These are phyloP conservation scores for Fusarium euwallaceae DNA, from an alignment of 2,329 filamentous ascomycete genomes.

Conservation along the genomic window DNA sequence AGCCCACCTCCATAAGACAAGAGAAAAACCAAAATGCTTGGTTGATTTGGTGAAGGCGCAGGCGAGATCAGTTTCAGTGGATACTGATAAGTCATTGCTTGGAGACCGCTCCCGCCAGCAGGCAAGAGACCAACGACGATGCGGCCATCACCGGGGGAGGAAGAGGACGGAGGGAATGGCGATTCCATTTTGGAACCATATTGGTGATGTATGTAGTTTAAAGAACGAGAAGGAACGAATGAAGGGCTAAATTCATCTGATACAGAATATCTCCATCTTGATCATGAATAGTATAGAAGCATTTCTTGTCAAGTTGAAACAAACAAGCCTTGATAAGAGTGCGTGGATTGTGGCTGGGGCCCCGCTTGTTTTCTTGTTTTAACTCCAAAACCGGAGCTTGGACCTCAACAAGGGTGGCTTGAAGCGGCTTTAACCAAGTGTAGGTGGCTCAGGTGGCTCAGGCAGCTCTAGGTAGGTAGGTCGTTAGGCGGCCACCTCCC, in stretches of 20 bases:
- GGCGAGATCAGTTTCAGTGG: slow-evolving; percentile 94
- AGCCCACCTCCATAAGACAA: slow-evolving; percentile 96
- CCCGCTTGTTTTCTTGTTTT: slow-evolving; percentile 21
- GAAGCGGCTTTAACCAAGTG: slow-evolving; percentile 23
- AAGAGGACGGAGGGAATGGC: slow-evolving; percentile 82
- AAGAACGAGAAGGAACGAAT: background rate
- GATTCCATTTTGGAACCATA: slow-evolving; percentile 63
- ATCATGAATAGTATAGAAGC: background rate
- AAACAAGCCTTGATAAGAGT: slow-evolving; percentile 4
- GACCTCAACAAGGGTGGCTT: background rate
- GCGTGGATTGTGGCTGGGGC: slow-evolving; percentile 33
- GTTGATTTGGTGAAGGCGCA: slow-evolving; percentile 71
- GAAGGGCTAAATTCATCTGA: background rate
- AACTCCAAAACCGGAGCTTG: background rate
- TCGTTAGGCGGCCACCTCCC: slow-evolving; percentile 19
- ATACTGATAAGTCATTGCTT: slow-evolving; percentile 88
- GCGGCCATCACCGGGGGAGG: slow-evolving; percentile 81
- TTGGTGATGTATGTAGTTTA: slow-evolving; percentile 17
- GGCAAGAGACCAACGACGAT: slow-evolving; percentile 82
- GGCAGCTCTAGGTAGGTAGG: background rate
- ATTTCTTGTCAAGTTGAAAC: slow-evolving; percentile 1
- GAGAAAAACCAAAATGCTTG: slow-evolving; percentile 85
- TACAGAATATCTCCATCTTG: slow-evolving; percentile 30
- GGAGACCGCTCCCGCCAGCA: slow-evolving; percentile 77
- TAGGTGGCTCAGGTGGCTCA: slow-evolving; percentile 8